phyloP scores from a whole-genome alignment of 495 filamentous ascomycete species.

The Aspergillus bertholletiae region DNA sequence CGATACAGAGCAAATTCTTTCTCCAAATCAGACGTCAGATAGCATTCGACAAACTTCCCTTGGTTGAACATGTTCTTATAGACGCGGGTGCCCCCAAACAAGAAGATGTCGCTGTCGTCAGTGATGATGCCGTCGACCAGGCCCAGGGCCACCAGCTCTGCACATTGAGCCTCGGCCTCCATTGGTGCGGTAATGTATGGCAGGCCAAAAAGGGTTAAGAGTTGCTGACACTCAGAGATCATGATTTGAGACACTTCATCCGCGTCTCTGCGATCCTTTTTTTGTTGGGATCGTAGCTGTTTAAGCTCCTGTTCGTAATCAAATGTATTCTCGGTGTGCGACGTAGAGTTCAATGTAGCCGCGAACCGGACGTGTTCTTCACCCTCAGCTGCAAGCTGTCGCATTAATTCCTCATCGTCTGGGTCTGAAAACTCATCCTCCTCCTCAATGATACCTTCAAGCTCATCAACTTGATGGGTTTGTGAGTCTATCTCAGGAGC shows the following conservation, averaged over 20 bases:
- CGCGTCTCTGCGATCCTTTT: constrained; percentile 90
- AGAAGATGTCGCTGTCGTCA: constrained; percentile 93
- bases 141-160: constrained; percentile 77
- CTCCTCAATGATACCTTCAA: constrained; percentile 28
- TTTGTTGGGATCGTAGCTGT: constrained; percentile 84
- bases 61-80: constrained; percentile 99
- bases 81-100: constrained; percentile 92
- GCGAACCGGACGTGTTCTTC: constrained; percentile 93
- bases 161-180: constrained; percentile 98
- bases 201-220: constrained; percentile 85
- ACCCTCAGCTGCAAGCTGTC: constrained; percentile 79
- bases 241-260: constrained; percentile 94
- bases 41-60: constrained; percentile 96
- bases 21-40: constrained; percentile 80
- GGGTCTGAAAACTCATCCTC: constrained; percentile 69
- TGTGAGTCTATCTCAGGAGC: constrained; percentile 1
- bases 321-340: constrained; percentile 55
- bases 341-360: constrained; percentile 69
- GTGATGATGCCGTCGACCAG: constrained; percentile 98
- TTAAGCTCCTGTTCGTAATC: constrained; percentile 86
- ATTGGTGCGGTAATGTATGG: constrained; percentile 97
- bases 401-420: constrained; percentile 85
- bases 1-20: constrained; percentile 83
- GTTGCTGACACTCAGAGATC: constrained; percentile 90
- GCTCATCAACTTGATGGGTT: constrained; percentile 19